Evolutionary conservation across 257 asterid species (phyloP).

Genomic region (Capsicum chinense): DNA sequence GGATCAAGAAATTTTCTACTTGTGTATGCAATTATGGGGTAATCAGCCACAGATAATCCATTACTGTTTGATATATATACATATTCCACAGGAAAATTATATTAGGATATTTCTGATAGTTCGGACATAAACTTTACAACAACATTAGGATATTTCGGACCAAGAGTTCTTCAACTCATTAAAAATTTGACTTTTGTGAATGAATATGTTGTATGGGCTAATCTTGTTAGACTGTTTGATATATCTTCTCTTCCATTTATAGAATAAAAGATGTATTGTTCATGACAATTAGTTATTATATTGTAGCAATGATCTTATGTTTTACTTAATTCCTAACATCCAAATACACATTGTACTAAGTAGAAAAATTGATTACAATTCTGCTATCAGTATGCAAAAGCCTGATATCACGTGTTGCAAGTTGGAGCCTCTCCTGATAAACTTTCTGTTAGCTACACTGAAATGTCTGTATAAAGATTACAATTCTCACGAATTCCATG

Average conservation of each 20-base stretch:
- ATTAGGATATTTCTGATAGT: too few species aligned
- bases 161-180: neutral
- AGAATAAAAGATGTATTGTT: neutral
- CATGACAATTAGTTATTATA: too few species aligned
- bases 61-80: too few species aligned
- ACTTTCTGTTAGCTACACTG: neutral
- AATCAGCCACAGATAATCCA: neutral
- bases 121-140: neutral
- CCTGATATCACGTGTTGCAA: neutral
- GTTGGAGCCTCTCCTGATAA: neutral
- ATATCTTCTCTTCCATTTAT: neutral
- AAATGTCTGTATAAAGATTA: neutral
- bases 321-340: neutral
- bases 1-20: neutral
- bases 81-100: too few species aligned
- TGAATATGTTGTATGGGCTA: too few species aligned
- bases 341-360: constrained; percentile 15
- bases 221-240: neutral
- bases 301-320: too few species aligned
- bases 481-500: constrained; percentile 7
- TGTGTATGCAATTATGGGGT: neutral
- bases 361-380: neutral
- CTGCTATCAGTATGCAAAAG: constrained; percentile 10
- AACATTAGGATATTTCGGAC: neutral
- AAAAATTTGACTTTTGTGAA: neutral